phyloP scores from a whole-genome alignment of 306 rosid species.

The Lathyrus sativus region DNA sequence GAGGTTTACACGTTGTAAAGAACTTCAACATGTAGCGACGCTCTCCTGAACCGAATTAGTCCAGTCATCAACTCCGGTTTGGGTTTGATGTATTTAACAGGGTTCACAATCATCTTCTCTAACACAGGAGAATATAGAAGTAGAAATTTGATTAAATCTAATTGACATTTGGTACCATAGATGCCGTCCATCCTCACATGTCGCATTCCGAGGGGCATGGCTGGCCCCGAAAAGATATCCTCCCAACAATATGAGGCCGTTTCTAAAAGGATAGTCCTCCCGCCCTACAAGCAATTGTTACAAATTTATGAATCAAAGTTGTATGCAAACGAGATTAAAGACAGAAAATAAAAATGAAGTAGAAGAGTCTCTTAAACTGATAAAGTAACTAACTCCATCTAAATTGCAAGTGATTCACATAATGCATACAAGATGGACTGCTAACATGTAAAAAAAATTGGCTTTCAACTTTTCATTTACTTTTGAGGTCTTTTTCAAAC shows the following conservation, averaged over 20 bases:
- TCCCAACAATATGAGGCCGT: conserved; percentile 27
- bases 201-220: conserved; percentile 38
- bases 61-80: conserved; percentile 44
- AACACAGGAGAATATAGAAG: conserved; percentile 51
- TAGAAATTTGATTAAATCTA: conserved; percentile 24
- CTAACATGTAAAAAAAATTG: no score
- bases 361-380: no score
- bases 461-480: no score
- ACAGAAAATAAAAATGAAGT: not conserved
- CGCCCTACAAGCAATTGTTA: conserved; percentile 42
- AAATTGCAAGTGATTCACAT: no score
- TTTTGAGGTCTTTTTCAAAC: no score
- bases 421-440: no score
- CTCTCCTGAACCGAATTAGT: conserved; percentile 51
- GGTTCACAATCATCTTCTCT: conserved; percentile 54
- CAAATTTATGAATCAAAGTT: conserved; percentile 1
- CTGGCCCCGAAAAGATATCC: conserved; percentile 34
- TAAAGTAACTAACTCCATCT: no score
- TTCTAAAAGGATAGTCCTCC: not conserved
- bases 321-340: not conserved
- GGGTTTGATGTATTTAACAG: conserved; percentile 33
- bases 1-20: not conserved
- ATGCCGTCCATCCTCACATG: conserved; percentile 46
- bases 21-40: conserved; percentile 40
- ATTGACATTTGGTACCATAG: conserved; percentile 44